Evolutionary conservation across 331 rosid genomes (phyloP).

Genomic region (Phaseolus coccineus): DNA sequence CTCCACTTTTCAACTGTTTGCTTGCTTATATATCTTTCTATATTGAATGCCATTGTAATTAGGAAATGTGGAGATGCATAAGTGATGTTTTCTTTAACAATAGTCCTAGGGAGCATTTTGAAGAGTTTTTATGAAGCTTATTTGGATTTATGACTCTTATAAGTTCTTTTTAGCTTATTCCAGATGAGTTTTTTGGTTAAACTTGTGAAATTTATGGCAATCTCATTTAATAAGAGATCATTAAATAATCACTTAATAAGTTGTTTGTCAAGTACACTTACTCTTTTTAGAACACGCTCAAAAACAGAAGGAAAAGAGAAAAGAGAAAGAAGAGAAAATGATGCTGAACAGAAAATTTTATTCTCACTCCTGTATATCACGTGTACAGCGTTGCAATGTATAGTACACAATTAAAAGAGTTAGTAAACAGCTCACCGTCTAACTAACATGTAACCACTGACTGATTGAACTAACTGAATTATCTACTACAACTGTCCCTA

Average conservation of each 20-base stretch:
- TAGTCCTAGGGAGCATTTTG: neutral
- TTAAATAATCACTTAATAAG: neutral
- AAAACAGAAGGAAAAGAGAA: neutral
- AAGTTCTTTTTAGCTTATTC: neutral
- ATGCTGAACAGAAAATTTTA: too few relatives aligned
- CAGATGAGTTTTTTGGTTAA: neutral
- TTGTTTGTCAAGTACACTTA: neutral
- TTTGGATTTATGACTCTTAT: neutral
- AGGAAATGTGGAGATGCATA: neutral
- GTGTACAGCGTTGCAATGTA: neutral
- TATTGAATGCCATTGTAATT: neutral
- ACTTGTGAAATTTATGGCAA: neutral
- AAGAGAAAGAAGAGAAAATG: too few relatives aligned
- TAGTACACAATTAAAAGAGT: too few relatives aligned
- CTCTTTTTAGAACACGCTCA: neutral
- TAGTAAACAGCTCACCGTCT: too few relatives aligned
- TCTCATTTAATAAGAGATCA: neutral
- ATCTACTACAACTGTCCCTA: too few relatives aligned
- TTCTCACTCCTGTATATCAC: neutral
- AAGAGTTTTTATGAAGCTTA: neutral
- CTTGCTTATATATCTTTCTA: slow-evolving; percentile 11
- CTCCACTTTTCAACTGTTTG: slow-evolving; percentile 1
- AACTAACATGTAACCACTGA: too few relatives aligned
- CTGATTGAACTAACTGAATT: too few relatives aligned
- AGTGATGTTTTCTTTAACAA: neutral